A percentile compares a stretch with the other conserved stretches of the same genome.
Evolutionary conservation across 345 rosid genomes (phyloP).

Genomic region (Citrus inodora): DNA sequence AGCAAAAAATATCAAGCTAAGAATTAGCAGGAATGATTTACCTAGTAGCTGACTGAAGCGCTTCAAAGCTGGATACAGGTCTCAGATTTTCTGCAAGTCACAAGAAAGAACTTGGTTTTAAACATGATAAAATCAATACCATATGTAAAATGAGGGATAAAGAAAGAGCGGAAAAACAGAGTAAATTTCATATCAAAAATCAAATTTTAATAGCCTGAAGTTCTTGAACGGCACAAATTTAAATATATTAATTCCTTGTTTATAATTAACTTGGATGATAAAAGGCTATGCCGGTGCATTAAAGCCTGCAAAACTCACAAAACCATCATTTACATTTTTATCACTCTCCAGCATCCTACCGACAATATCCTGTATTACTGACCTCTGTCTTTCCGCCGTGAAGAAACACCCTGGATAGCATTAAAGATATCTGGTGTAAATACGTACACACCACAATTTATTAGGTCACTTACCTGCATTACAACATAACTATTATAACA

Average conservation of each 20-base stretch:
- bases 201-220: neutral
- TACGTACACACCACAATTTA: slow-evolving; percentile 86
- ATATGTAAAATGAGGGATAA: neutral
- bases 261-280: neutral
- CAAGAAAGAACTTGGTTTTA: slow-evolving; percentile 5
- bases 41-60: slow-evolving; percentile 84
- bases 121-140: neutral
- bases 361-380: slow-evolving; percentile 7
- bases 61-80: slow-evolving; percentile 92
- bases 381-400: slow-evolving; percentile 77
- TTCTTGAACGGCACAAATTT: neutral
- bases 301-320: neutral
- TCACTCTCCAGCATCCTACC: neutral
- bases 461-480: slow-evolving; percentile 82
- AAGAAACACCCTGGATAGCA: slow-evolving; percentile 66
- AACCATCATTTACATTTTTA: neutral
- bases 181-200: neutral
- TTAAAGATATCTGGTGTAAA: slow-evolving; percentile 77
- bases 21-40: slow-evolving; percentile 15
- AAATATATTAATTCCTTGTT: neutral
- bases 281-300: neutral
- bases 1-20: neutral
- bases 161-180: neutral
- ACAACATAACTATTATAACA: slow-evolving; percentile 6
- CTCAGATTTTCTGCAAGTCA: slow-evolving; percentile 61